These are phyloP conservation scores for Pouteria campechiana DNA, from an alignment of 179 eudicot species.

Conservation along the genomic window DNA sequence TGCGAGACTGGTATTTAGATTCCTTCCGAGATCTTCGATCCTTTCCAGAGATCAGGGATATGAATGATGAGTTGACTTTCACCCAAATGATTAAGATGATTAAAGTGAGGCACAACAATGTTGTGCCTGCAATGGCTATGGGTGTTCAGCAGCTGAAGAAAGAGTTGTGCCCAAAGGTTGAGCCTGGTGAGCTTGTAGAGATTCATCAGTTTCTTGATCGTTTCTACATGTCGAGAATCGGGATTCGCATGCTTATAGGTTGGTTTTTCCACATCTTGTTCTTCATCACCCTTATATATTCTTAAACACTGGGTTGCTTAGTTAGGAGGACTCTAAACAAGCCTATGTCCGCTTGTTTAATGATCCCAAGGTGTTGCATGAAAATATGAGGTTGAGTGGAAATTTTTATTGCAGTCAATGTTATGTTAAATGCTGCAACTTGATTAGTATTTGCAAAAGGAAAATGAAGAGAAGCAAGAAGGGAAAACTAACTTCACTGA, in stretches of 20 bases:
- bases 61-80: slow-evolving; percentile 63
- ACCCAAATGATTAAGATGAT: slow-evolving; percentile 83
- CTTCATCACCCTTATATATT: slow-evolving; percentile 2
- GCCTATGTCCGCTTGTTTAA: no score
- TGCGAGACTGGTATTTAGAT: slow-evolving; percentile 93
- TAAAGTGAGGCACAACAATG: slow-evolving; percentile 92
- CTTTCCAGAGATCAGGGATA: slow-evolving; percentile 62
- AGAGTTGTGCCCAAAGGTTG: slow-evolving; percentile 47
- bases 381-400: no score
- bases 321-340: no score
- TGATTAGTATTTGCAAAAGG: no score
- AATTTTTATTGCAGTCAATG: no score
- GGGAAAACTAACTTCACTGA: background rate
- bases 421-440: no score
- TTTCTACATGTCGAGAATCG: slow-evolving; percentile 92
- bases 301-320: no score
- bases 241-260: slow-evolving; percentile 98
- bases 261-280: slow-evolving; percentile 10
- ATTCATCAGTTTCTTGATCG: slow-evolving; percentile 94
- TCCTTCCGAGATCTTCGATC: slow-evolving; percentile 88
- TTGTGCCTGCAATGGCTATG: slow-evolving; percentile 91
- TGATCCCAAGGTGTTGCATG: no score
- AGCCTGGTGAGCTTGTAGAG: slow-evolving; percentile 54
- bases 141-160: slow-evolving; percentile 91
- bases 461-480: no score